These are phyloP conservation scores for Lactifluus pinguis DNA, from an alignment of 768 basidiomycete species.

Conservation along the genomic window DNA sequence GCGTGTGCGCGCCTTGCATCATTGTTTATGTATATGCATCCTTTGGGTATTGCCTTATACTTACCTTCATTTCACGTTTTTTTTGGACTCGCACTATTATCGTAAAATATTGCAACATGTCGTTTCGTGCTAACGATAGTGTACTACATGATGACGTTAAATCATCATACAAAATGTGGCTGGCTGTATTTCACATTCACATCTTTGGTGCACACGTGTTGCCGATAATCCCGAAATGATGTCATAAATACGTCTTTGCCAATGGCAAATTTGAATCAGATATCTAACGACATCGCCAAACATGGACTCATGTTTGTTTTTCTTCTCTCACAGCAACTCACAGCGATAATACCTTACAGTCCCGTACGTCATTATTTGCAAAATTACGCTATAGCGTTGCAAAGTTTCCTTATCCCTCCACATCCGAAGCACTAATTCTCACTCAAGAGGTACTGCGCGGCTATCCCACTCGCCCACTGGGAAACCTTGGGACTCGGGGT, in stretches of 20 bases:
- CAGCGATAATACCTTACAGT: too few species aligned
- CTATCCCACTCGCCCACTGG: too few species aligned
- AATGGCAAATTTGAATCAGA: background rate
- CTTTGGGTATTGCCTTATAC: conserved; percentile 1
- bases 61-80: conserved; percentile 1
- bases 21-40: conserved; percentile 17
- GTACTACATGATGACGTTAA: conserved; percentile 10
- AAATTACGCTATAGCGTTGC: background rate
- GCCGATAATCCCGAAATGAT: background rate
- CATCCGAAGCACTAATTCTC: background rate
- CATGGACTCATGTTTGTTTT: too few species aligned
- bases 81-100: conserved; percentile 8
- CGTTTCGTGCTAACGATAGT: conserved; percentile 12
- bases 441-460: background rate
- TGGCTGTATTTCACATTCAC: background rate
- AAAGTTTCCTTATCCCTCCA: background rate
- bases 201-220: background rate
- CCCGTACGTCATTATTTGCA: background rate
- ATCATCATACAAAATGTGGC: conserved; percentile 3
- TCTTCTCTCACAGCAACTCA: background rate
- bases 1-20: conserved; percentile 1
- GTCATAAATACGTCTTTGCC: background rate
- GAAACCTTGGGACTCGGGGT: background rate
- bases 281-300: background rate
- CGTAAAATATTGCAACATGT: conserved; percentile 13